A percentile compares a stretch with the other conserved stretches of the same genome.
Conservation (phyloP, 2,329 filamentous ascomycete species). For the Ascochyta pisi region DNA sequence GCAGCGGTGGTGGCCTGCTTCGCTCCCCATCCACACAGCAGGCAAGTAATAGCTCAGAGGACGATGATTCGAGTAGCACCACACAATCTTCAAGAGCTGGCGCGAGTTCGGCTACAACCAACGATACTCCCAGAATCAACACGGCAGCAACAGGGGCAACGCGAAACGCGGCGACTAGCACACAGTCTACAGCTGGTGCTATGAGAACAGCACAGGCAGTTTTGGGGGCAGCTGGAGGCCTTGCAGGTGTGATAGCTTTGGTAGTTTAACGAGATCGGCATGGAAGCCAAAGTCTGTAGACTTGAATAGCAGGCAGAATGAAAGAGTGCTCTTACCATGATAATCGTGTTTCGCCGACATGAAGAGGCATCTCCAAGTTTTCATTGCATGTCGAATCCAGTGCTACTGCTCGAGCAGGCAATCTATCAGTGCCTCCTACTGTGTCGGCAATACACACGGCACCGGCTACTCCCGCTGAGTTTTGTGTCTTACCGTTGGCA, state of each 20-base stretch:
- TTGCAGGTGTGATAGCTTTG: slow-evolving; percentile 6
- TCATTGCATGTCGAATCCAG: not conserved
- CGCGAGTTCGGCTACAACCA: not conserved
- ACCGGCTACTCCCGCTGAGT: slow-evolving; percentile 1
- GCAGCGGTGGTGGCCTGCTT: not conserved
- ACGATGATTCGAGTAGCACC: not conserved
- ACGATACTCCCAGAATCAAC: slow-evolving; percentile 1
- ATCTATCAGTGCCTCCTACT: too few species aligned
- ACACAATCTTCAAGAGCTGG: not conserved
- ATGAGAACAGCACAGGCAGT: slow-evolving; percentile 8
- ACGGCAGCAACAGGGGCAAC: not conserved
- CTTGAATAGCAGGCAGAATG: too few species aligned
- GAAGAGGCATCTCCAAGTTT: not conserved
- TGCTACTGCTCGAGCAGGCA: too few species aligned
- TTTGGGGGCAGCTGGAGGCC: slow-evolving; percentile 7
- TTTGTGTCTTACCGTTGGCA: not conserved
- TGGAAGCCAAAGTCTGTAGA: too few species aligned
- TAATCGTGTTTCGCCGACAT: too few species aligned
- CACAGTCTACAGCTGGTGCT: slow-evolving; percentile 7
- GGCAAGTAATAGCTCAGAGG: not conserved
- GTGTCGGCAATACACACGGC: not conserved
- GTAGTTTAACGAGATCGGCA: not conserved
- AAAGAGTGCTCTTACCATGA: too few species aligned
- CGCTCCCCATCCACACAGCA: not conserved
- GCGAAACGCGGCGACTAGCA: not conserved